Evolutionary conservation across 371 early-diverging fungal genomes (phyloP).

Genomic region (Mortierella sp.): DNA sequence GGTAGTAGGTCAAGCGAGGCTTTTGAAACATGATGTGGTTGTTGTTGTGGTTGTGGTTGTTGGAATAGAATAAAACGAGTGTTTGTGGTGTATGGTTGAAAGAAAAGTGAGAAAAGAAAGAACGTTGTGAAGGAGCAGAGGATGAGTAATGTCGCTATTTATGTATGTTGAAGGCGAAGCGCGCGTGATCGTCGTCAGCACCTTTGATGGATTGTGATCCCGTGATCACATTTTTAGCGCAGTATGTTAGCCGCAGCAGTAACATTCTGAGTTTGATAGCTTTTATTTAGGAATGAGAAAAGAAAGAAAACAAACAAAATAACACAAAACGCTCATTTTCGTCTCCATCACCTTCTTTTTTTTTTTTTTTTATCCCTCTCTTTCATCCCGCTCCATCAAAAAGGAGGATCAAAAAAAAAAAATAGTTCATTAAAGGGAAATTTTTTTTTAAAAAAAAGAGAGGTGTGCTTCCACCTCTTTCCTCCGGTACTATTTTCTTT

Average conservation of each 20-base stretch:
- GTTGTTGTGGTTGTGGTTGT: conserved; percentile 2
- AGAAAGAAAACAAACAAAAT: conserved; percentile 9
- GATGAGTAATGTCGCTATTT: too few species aligned
- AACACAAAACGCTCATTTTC: background rate
- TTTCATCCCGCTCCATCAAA: background rate
- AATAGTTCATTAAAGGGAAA: background rate
- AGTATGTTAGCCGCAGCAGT: background rate
- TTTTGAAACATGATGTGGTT: conserved; percentile 44
- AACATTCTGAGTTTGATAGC: background rate
- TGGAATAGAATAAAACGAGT: background rate
- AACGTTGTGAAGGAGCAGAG: background rate
- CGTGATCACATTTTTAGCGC: background rate
- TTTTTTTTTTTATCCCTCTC: background rate
- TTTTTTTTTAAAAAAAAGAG: background rate
- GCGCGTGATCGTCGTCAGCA: too few species aligned
- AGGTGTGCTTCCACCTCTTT: background rate
- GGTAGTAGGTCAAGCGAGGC: conserved; percentile 56
- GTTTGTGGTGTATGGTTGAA: background rate
- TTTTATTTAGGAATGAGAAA: background rate
- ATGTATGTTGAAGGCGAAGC: too few species aligned
- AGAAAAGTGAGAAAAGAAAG: background rate
- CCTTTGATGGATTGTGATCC: background rate
- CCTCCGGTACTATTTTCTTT: conserved; percentile 1
- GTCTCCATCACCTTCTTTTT: background rate
- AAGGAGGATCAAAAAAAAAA: background rate